Conservation (phyloP, 2,329 filamentous ascomycete genomes). For the Ceratocystis huliohia region DNA sequence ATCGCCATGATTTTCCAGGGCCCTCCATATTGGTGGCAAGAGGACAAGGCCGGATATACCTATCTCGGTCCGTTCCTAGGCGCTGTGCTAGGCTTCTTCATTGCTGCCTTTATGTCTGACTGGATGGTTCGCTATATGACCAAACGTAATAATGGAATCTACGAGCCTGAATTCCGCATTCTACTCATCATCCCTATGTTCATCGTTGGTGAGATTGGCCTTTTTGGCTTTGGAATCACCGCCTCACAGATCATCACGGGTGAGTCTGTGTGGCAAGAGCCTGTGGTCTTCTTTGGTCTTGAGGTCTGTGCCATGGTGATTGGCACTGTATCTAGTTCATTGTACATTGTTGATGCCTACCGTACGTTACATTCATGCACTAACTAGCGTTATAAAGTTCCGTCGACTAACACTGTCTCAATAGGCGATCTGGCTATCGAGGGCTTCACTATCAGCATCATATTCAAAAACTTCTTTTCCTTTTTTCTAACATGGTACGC, state of each 20-base stretch:
- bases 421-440: constrained; percentile 69
- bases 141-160: constrained; percentile 61
- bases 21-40: constrained; percentile 67
- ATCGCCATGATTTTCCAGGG: constrained; percentile 71
- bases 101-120: constrained; percentile 66
- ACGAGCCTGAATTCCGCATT: constrained; percentile 85
- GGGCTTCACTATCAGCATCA: constrained; percentile 75
- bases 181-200: constrained; percentile 72
- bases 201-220: constrained; percentile 60
- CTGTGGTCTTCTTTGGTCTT: constrained; percentile 70
- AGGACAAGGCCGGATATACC: constrained; percentile 71
- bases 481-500: constrained; percentile 75
- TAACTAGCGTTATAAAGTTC: constrained; percentile 6
- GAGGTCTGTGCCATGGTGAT: constrained; percentile 86
- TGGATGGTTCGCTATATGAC: constrained; percentile 59
- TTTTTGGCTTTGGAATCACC: constrained; percentile 76
- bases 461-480: constrained; percentile 92
- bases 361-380: constrained; percentile 39
- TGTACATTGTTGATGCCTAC: constrained; percentile 90
- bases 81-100: constrained; percentile 59
- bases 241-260: constrained; percentile 42
- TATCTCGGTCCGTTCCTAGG: constrained; percentile 81
- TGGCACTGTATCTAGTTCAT: constrained; percentile 68
- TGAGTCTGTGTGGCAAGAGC: constrained; percentile 58
- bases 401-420: constrained; percentile 18